These are phyloP conservation scores for carrot (Daucus carota) DNA, from an alignment of 129 eudicot species.

Conservation along the genomic window DNA sequence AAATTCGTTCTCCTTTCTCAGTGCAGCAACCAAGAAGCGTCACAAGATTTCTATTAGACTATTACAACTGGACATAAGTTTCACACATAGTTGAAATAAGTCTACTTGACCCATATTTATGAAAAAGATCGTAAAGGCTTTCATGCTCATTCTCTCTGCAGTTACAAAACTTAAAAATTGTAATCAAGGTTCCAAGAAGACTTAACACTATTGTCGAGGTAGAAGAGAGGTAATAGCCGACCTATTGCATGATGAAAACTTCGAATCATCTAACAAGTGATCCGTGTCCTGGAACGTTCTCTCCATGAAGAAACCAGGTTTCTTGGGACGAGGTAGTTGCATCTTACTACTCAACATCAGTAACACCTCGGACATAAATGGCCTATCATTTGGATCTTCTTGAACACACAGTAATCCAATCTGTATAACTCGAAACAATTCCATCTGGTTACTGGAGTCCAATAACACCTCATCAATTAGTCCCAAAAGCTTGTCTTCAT, in stretches of 20 bases:
- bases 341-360: neutral
- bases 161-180: no score
- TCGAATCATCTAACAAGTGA: neutral
- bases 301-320: neutral
- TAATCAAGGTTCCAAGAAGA: no score
- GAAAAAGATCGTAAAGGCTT: no score
- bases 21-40: neutral
- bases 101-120: no score
- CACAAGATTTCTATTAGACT: no score
- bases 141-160: no score
- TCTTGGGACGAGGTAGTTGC: neutral
- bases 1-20: neutral
- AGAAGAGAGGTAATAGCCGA: neutral
- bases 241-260: neutral
- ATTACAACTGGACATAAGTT: no score
- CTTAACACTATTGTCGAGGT: neutral
- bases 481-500: neutral
- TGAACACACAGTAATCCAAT: neutral
- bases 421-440: neutral
- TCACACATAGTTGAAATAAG: no score
- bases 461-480: neutral
- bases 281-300: neutral
- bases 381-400: neutral
- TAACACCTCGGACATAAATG: neutral
- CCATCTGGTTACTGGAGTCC: neutral